phyloP scores from a whole-genome alignment of 129 eudicot species.

The Silybum marianum region DNA sequence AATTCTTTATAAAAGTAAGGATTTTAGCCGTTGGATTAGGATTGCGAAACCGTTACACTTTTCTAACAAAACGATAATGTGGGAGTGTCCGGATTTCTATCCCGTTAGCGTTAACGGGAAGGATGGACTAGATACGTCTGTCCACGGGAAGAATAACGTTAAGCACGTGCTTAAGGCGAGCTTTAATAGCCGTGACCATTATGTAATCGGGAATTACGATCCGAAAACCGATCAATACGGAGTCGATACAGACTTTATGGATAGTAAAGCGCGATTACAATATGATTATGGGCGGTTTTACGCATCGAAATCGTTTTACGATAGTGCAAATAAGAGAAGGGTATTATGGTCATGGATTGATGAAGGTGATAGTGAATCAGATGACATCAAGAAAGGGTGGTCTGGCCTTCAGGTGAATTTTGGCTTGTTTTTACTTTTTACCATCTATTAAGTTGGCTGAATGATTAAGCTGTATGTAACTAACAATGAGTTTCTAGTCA shows the following conservation, averaged over 20 bases:
- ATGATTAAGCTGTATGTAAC: background rate
- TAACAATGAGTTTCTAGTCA: constrained; percentile 43
- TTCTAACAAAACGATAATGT: constrained; percentile 53
- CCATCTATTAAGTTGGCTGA: background rate
- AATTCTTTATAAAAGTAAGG: constrained; percentile 51
- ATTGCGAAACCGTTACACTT: constrained; percentile 40
- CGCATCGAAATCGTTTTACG: constrained; percentile 71
- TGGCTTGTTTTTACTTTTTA: background rate
- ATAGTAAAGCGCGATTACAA: constrained; percentile 32
- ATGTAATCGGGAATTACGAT: constrained; percentile 59
- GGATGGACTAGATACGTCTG: constrained; percentile 56
- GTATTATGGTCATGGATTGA: constrained; percentile 68
- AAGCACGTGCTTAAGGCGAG: constrained; percentile 67
- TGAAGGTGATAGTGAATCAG: constrained; percentile 43
- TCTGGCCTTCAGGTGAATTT: constrained; percentile 63
- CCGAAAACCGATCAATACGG: constrained; percentile 31
- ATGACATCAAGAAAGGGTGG: constrained; percentile 62
- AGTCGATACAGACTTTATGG: constrained; percentile 47
- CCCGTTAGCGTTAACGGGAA: constrained; percentile 41
- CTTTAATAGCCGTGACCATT: constrained; percentile 44
- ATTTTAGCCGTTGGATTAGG: constrained; percentile 47
- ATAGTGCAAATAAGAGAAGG: constrained; percentile 49
- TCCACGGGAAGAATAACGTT: background rate
- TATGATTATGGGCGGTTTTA: constrained; percentile 74
- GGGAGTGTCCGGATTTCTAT: constrained; percentile 85